These are phyloP conservation scores for Hyaloperonospora arabidopsidis DNA, from an alignment of 352 stramenopile genomes.

Conservation along the genomic window DNA sequence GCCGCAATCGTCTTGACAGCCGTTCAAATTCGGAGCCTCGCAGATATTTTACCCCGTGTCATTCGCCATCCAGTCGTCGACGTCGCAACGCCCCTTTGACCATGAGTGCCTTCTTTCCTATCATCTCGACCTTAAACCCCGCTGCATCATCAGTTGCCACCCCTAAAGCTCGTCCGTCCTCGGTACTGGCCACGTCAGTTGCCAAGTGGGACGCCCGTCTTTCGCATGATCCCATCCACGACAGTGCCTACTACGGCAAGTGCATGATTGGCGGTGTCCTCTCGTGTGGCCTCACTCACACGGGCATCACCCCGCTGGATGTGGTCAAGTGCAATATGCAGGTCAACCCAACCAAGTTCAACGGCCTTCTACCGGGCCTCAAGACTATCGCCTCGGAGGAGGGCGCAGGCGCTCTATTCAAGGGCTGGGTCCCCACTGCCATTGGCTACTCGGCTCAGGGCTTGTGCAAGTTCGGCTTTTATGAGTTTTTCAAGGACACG, in stretches of 20 bases:
- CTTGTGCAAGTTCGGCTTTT: constrained; percentile 91
- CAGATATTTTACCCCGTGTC: constrained; percentile 11
- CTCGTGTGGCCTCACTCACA: constrained; percentile 90
- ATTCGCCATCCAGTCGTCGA: constrained; percentile 66
- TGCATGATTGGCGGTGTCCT: constrained; percentile 91
- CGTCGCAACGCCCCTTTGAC: constrained; percentile 19
- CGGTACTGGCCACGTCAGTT: constrained; percentile 66
- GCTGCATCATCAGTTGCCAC: constrained; percentile 35
- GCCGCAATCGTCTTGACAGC: no score
- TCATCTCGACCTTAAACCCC: constrained; percentile 66
- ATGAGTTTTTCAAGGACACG: constrained; percentile 94
- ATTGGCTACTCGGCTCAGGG: constrained; percentile 89
- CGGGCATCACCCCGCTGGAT: constrained; percentile 88
- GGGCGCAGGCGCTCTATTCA: constrained; percentile 74
- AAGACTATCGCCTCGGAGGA: constrained; percentile 86
- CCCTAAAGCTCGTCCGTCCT: constrained; percentile 27
- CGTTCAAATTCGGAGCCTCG: constrained; percentile 14
- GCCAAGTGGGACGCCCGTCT: constrained; percentile 77
- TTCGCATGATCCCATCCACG: constrained; percentile 74
- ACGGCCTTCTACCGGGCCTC: constrained; percentile 63
- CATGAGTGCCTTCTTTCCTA: constrained; percentile 75
- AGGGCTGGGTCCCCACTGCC: constrained; percentile 88
- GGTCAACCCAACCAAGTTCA: constrained; percentile 85
- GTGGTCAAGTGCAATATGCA: constrained; percentile 95
- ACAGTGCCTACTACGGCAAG: constrained; percentile 90